Evolutionary conservation across 352 stramenopile species (phyloP), one percentile per base, ranked within the genome.

Genomic region (Phytophthora multivora): DNA sequence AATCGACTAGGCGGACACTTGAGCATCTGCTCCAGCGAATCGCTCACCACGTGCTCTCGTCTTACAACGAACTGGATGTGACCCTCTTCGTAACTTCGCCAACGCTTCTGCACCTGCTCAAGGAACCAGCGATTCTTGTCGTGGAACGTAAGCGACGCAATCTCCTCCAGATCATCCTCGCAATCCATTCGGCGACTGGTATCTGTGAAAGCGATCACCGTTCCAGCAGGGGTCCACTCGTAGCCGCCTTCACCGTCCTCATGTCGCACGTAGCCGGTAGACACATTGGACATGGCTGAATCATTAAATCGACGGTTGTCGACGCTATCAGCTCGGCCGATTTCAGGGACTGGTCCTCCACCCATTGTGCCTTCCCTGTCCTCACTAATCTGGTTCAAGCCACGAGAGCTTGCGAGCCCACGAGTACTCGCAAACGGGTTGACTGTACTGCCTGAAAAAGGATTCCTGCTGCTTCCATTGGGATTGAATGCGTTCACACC

Each of bases 1-100:
- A 92, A 91, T 21, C 80, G 83, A 84, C 81, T 91, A 4, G 83
- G 68, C 6, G 83, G 86, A 68, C 81, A 93, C 68, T 91, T 93
- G 52, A 95, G 80, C 80, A 93, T 90, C 47, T 93, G 86, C 58
- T 95, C 84, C 43, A 95, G 77, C 18, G 87, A 96, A 67, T 97
- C 90, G 19, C 73, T 80, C 2, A 97, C 73, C 10, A 97, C 57
- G 42, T 93, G 66, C 12, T 89, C 76, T 10, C 89, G 82, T 28
- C 80, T 74, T 35, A 97, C 83, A 31, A 95, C 66, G 57, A 93
- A 93, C 63, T 91, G 83, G 50, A 94, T 90, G 63, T 93, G 85
- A 5, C 86, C 85, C 19, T 93, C 75, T n/a, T 92, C 85, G 36
- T 91, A 93, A 26, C 71, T 90, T 12, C 83, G 70, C 83, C 83